Evolutionary conservation across 441 rosid genomes (phyloP), one percentile per base, ranked within the genome.

Genomic region (Pelargonium cotyledonis): DNA sequence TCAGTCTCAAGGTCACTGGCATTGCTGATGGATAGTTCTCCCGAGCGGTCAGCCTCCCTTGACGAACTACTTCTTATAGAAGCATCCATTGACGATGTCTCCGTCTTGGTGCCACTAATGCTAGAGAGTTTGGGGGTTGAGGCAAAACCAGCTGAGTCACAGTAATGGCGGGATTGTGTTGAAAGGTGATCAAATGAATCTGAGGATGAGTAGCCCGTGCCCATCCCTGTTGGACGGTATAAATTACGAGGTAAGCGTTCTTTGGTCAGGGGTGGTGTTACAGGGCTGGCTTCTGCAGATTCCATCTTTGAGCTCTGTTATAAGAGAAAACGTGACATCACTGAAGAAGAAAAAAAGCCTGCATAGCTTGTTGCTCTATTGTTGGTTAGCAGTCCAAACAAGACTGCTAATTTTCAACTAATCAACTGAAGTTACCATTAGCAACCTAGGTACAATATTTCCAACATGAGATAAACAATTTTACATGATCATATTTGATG

Each of bases 21-120:
- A 75, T 87, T 89, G 79, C 98, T 94, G 73, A 91, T 74, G 23
- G 98, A 94, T 46, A 89, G 82, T 70, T 93, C 98, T 43, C 88
- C 97, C 0, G 98, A 93, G 55, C 88, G 82, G 73, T 93, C 98
- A 63, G 91, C 97, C 18, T 93, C 98, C 79, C 97, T 90, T 0
- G 98, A 93, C 2, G 97, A 93, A 77, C 98, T 89, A 73, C 98
- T 92, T 80, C 96, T 84, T 63, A 90, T 87, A 1, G 98, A 92
- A 60, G 96, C 96, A 80, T 90, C 97, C 83, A 89, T 85, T 0
- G 97, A 89, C 16, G 97, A 94, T 69, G 83, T 86, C 78, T 94
- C 97, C 65, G 95, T 94, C 84, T 94, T 94, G 74, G 93, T 83
- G 26, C 88, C 97, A 73, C 95, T 87, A 23, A 91, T 84, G 84